Evolutionary conservation across 2,329 filamentous ascomycete genomes (phyloP), one percentile per base, ranked within the genome.

Genomic region (Talaromyces sp.): DNA sequence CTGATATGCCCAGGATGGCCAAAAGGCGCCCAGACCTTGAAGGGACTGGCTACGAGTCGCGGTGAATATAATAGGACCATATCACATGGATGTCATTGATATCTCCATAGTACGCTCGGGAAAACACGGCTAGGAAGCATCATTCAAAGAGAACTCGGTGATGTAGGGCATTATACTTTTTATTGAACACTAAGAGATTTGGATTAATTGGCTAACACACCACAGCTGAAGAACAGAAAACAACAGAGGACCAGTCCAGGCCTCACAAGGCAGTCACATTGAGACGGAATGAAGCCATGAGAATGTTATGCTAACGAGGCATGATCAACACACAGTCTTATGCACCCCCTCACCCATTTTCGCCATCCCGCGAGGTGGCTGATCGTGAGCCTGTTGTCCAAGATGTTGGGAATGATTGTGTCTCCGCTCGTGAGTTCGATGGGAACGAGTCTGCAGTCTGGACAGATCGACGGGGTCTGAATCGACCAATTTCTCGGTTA

Each of bases 401-500:
- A 39, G 58, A 28, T 35, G 31, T 17, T 25, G 39, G 19, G 46
- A 37, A 33, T 50, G 53, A 60, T 43, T 13, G 19, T 76, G 73
- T 57, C 71, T 61, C 63, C 79, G 79, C 66, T 80, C 78, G 2
- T 65, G 65, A 15, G 64, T 67, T 10, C 54, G 52, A 51, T 52
- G 52, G 15, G 67, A 63, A 3, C 69, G 64, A 3, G 75, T 76
- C 63, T 80, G 76, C 66, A 80, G 77, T 17, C 75, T 73, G 7
- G 75, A 71, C 43, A 86, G 65, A 60, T 87, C 84, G 9, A 78
- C 67, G 36, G 74, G 69, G 63, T 81, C 79, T 35, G 76, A 76
- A 13, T 77, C 75, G 67, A 88, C 85, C 59, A 88, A 68, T 45
- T 70, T 77, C 73, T 88, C 82, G 3, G 85, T 88, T 6, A 85